Percentiles rank a stretch among this genome's conserved stretches.
phyloP scores from a whole-genome alignment of 1,284 basidiomycete genomes.

The Sporisorium reilianum region DNA sequence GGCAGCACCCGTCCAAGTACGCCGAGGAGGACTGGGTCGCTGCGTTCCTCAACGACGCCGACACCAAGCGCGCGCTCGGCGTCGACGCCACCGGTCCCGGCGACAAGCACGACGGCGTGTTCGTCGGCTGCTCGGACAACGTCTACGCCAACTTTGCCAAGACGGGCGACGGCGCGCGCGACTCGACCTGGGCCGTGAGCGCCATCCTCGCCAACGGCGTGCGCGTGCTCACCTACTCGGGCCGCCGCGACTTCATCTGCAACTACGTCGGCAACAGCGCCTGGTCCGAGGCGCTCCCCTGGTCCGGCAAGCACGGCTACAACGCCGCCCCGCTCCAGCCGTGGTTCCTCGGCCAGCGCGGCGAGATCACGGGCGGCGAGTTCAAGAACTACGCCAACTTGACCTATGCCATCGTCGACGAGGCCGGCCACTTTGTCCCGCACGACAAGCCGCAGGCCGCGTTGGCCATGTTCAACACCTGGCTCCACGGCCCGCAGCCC shows the following conservation, averaged over 20 bases:
- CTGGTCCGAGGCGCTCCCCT: conserved; percentile 61
- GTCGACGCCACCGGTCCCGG: conserved; percentile 60
- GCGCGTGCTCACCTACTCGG: conserved; percentile 62
- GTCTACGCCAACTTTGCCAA: conserved; percentile 62
- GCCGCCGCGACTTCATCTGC: conserved; percentile 65
- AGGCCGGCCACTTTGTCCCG: conserved; percentile 67
- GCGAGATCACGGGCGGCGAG: conserved; percentile 42
- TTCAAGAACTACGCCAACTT: conserved; percentile 52
- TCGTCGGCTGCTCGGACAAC: conserved; percentile 64
- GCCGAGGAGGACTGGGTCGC: conserved; percentile 63
- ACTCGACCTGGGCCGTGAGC: conserved; percentile 63
- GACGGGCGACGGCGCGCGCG: conserved; percentile 64
- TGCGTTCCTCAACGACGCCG: conserved; percentile 57
- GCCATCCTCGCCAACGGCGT: conserved; percentile 52
- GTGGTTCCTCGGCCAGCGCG: conserved; percentile 43
- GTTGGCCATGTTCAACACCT: conserved; percentile 59
- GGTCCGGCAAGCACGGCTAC: conserved; percentile 55
- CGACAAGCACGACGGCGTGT: conserved; percentile 64
- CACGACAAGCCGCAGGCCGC: conserved; percentile 60
- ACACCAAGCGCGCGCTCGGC: conserved; percentile 54
- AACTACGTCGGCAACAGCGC: conserved; percentile 62
- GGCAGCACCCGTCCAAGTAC: conserved; percentile 59
- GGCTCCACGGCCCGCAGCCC: conserved; percentile 51
- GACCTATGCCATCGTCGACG: conserved; percentile 60
- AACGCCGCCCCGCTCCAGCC: conserved; percentile 38